Evolutionary conservation across 805 yeast genomes (phyloP), one percentile per base, ranked within the genome.

Genomic region (Nakazawaea siamensis): DNA sequence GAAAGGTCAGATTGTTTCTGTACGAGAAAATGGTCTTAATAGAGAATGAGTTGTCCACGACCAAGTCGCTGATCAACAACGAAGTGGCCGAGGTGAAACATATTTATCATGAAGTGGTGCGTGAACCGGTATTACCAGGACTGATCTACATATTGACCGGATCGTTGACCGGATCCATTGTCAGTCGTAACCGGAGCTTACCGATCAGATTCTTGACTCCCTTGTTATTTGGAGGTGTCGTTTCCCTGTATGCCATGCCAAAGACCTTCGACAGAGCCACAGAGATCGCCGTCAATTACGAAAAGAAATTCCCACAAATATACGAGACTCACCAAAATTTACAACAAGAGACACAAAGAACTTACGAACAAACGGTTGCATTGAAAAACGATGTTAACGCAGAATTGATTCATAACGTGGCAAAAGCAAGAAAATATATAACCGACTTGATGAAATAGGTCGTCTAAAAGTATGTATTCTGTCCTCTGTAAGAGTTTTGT

Each of bases 101-200:
- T n/a, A 53, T 51, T 31, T 54, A 64, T 33, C 42, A 58, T 17
- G 42, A 57, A 5, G 35, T 64, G 20, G 60, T 73, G 14, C 60
- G 54, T 34, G 81, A 74, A 43, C 75, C 77, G 5, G 55, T 73
- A 4, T 61, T 78, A 38, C 84, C 84, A 14, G 60, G 62, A 28
- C 50, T 68, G 27, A 64, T 76, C 33, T 69, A 71, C 46, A 69
- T 76, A 5, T 54, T 77, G 26, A 74, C 82, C 1, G 60, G 68
- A 5, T 55, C 77, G 4, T 65, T 78, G 41, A 47, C 73, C 2
- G 80, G 81, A 10, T 73, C 81, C 2, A 69, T 78, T 37, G 41
- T 72, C 23, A 71, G 63, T 12, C 62, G 64, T 38, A 67, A 60
- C 42, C 62, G 70, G 44, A 46, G 67, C 1, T 50, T 74, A 8